Conservation (phyloP, 495 filamentous ascomycete genomes). For the Antarctomyces pellizariae region DNA sequence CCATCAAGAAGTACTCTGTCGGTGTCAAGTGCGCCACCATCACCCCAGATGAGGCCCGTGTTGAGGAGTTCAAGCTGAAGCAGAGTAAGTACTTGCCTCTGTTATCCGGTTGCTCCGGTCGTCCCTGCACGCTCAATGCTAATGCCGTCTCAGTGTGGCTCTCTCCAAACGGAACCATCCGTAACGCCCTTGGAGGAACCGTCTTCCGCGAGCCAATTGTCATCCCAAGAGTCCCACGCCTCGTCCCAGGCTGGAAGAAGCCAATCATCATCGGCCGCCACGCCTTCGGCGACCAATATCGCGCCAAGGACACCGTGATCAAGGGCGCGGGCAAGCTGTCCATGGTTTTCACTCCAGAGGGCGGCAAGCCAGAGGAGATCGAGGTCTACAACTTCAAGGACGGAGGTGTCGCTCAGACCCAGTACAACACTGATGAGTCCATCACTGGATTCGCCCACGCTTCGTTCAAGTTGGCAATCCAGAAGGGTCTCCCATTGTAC, state of each 20-base stretch:
- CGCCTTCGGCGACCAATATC: conserved; percentile 97
- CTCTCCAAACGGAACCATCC: conserved; percentile 92
- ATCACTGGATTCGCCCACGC: conserved; percentile 89
- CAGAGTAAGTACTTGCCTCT: conserved; percentile 36
- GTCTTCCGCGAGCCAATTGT: conserved; percentile 98
- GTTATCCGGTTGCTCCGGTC: not conserved
- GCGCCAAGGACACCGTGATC: conserved; percentile 71
- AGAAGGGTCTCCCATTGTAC: conserved; percentile 73
- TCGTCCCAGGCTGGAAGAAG: conserved; percentile 93
- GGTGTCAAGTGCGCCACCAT: conserved; percentile 99
- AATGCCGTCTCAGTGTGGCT: conserved; percentile 54
- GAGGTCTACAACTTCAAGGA: conserved; percentile 75
- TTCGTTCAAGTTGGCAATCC: conserved; percentile 79
- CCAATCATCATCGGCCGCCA: conserved; percentile 97
- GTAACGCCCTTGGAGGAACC: conserved; percentile 84
- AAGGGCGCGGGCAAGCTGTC: conserved; percentile 63
- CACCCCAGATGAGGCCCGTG: conserved; percentile 87
- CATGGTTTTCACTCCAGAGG: conserved; percentile 77
- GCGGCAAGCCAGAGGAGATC: conserved; percentile 62
- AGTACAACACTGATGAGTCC: conserved; percentile 95
- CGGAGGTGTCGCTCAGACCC: conserved; percentile 70
- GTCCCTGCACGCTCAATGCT: too few species aligned
- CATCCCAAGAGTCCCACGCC: conserved; percentile 71
- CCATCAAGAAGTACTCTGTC: conserved; percentile 95
- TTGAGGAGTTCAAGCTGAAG: conserved; percentile 96